phyloP scores from a whole-genome alignment of 139 green algal genomes.

The Asterochloris erici region DNA sequence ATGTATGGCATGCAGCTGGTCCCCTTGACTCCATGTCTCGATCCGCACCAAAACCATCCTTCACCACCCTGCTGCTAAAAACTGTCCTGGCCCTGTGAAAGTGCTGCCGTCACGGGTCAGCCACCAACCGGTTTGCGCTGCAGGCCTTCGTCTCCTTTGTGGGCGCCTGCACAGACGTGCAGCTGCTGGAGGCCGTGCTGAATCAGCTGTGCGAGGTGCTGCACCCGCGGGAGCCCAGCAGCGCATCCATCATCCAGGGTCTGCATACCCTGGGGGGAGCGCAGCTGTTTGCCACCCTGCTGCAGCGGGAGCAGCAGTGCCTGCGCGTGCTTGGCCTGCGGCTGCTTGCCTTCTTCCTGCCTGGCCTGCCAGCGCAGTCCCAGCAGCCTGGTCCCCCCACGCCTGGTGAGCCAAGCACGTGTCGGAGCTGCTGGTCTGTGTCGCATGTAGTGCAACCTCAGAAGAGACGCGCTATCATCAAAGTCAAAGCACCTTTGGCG shows the following conservation, averaged over 20 bases:
- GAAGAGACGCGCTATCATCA: too few relatives aligned
- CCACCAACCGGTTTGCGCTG: neutral
- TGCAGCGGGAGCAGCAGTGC: conserved; percentile 29
- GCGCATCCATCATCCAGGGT: conserved; percentile 1
- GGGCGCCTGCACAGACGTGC: conserved; percentile 26
- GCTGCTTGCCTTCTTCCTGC: conserved; percentile 26
- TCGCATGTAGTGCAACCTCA: too few relatives aligned
- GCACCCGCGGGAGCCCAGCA: conserved; percentile 10
- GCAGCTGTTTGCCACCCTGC: conserved; percentile 24
- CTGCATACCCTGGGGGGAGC: conserved; percentile 9
- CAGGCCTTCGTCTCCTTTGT: conserved; percentile 30
- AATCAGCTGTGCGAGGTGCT: conserved; percentile 22
- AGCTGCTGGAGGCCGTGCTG: conserved; percentile 36
- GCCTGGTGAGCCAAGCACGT: too few relatives aligned
- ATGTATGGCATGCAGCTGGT: too few relatives aligned
- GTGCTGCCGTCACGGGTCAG: too few relatives aligned
- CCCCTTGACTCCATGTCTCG: too few relatives aligned
- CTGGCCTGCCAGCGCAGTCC: neutral
- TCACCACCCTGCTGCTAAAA: too few relatives aligned
- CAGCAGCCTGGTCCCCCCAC: neutral
- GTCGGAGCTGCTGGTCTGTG: too few relatives aligned
- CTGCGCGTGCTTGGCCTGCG: conserved; percentile 37
- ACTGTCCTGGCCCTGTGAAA: too few relatives aligned
- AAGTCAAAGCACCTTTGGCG: too few relatives aligned
- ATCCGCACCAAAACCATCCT: too few relatives aligned